Conservation (phyloP, 2,329 filamentous ascomycete genomes). For the Mollisia scopiformis region DNA sequence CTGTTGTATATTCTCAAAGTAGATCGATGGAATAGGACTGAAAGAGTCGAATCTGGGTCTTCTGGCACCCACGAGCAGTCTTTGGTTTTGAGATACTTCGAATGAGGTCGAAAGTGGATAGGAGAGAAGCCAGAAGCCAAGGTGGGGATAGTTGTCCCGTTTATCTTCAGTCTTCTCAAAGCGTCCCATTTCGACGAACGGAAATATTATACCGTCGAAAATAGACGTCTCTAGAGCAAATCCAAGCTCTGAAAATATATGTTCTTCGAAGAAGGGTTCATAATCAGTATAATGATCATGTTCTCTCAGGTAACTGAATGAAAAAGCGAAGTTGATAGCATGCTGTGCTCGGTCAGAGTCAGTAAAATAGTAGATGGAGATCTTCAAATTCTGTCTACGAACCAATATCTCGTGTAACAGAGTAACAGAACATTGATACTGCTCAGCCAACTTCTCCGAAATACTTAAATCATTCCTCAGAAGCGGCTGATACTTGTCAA, state of each 20-base stretch:
- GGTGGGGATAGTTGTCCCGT: not conserved
- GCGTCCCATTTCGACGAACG: not conserved
- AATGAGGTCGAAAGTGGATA: not conserved
- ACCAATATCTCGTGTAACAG: not conserved
- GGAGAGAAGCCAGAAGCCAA: not conserved
- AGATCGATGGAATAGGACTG: not conserved
- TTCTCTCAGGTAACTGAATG: not conserved
- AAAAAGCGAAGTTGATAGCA: not conserved
- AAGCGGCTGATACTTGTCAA: not conserved
- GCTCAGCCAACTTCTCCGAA: not conserved
- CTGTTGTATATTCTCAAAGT: not conserved
- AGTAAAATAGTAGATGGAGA: not conserved
- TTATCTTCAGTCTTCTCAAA: not conserved
- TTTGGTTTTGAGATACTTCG: not conserved
- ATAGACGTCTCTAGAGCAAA: not conserved
- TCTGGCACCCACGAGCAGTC: not conserved
- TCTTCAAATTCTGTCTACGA: not conserved
- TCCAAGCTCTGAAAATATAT: not conserved
- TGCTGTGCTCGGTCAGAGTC: not conserved
- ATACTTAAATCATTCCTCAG: not conserved
- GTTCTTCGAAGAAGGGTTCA: not conserved
- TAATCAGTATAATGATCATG: not conserved
- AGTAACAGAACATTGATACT: not conserved
- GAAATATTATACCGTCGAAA: not conserved
- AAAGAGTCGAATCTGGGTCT: not conserved